Base-by-base conservation (phyloP, 1,139 yeast species). In the Blastobotrys elegans region DNA sequence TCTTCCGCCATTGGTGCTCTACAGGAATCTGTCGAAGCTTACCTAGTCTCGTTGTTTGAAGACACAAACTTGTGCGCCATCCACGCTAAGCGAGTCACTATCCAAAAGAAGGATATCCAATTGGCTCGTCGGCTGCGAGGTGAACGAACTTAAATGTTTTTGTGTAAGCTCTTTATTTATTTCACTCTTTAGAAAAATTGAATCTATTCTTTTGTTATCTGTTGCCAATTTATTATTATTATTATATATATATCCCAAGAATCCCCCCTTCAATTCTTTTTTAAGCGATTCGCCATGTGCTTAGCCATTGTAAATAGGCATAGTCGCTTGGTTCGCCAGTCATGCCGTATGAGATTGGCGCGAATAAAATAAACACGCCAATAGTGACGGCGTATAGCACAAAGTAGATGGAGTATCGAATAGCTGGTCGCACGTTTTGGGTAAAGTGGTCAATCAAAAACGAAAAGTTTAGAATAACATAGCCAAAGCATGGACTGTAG, bases 91-190 rank as follows among this genome's bases (percentile, higher is more conserved):
- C 86, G 97, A 80, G 97, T 89, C 67, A 90, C 97, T 61, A 90
- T 90, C 74, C 97, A 89, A 79, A 90, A 90, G 94, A 90, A 90
- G 83, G 97, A 90, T 74, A 88, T 90, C 72, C 95, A 88, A 75
- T 84, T 90, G 71, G 97, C 97, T 61, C 89, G 97, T 82, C 90
- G 97, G 83, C 84, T 90, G 72, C 88, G 97, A 79, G 97, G 97
- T 73, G 97, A 64, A 60, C 48, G 52, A 47, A 47, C 52, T 40
- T 50, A 50, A 43, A 44, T 89, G n/a, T 31, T 31, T 34, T 16
- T 17, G 22, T 16, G n/a, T n/a, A n/a, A n/a, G n/a, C 27, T 24
- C 10, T 24, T 10, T 24, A 24, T 24, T 24, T 24, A 24, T 24
- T 24, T 24, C 27, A 24, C 5, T 24, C 27, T 10, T 6, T 24